Evolutionary conservation across 1,139 yeast species (phyloP).

Genomic region (Blastobotrys persicus): DNA sequence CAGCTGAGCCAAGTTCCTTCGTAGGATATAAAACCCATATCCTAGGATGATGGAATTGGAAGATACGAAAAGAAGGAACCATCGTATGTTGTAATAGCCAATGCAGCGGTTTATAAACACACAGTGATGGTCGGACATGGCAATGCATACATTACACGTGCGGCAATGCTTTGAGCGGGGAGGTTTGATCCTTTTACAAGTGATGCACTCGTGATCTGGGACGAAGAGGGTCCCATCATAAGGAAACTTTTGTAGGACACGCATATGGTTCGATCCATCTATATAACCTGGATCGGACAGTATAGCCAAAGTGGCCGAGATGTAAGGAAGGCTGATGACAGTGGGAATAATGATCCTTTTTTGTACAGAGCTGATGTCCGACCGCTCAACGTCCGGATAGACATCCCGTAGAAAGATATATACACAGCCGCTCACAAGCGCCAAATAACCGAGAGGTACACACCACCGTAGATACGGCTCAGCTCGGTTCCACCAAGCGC

Average conservation of each 20-base stretch:
- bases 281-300: constrained; percentile 58
- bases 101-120: constrained; percentile 93
- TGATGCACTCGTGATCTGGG: constrained; percentile 44
- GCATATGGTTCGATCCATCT: constrained; percentile 29
- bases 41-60: constrained; percentile 54
- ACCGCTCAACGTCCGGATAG: constrained; percentile 35
- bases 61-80: constrained; percentile 62
- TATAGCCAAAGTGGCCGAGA: constrained; percentile 46
- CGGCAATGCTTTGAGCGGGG: constrained; percentile 91
- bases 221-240: constrained; percentile 62
- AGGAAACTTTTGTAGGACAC: constrained; percentile 36
- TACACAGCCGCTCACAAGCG: constrained; percentile 48
- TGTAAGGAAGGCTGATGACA: constrained; percentile 40
- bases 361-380: constrained; percentile 12
- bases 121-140: constrained; percentile 86
- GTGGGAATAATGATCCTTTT: constrained; percentile 28
- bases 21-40: constrained; percentile 58
- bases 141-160: constrained; percentile 63
- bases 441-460: constrained; percentile 51
- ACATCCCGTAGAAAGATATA: constrained; percentile 46
- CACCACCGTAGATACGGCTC: constrained; percentile 28
- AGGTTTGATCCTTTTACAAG: constrained; percentile 71
- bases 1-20: constrained; percentile 31
- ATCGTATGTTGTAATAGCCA: constrained; percentile 70
- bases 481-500: neutral